Conservation (phyloP, 805 yeast species). For the Yarrowia divulgata region DNA sequence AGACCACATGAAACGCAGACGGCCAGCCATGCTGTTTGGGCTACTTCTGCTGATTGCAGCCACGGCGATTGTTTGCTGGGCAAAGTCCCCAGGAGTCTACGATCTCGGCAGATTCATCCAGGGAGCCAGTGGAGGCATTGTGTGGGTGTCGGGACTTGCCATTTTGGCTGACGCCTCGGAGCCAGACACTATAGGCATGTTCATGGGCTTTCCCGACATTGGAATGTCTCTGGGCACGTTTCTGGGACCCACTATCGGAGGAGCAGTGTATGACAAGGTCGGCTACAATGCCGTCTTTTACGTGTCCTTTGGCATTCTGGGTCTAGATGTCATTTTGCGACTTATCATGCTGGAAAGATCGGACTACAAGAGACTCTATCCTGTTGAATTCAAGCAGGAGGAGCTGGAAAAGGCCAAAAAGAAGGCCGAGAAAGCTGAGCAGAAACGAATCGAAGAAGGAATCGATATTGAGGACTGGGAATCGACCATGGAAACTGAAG, state of each 20-base stretch:
- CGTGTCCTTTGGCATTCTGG: conserved; percentile 48
- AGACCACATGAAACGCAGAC: conserved; percentile 45
- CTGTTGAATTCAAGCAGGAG: not conserved
- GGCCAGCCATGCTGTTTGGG: conserved; percentile 48
- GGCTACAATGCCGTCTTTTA: conserved; percentile 50
- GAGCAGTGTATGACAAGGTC: conserved; percentile 48
- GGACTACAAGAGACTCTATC: conserved; percentile 38
- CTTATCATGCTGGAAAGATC: conserved; percentile 49
- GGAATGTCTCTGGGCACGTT: conserved; percentile 48
- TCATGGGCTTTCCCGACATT: conserved; percentile 48
- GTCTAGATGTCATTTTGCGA: conserved; percentile 48
- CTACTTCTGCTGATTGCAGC: conserved; percentile 47
- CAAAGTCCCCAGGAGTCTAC: conserved; percentile 46
- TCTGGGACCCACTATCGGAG: conserved; percentile 51
- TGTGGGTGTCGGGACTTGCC: conserved; percentile 52
- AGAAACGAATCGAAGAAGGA: conserved; percentile 17
- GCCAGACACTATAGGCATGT: conserved; percentile 47
- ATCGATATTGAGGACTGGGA: conserved; percentile 28
- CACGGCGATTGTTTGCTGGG: conserved; percentile 47
- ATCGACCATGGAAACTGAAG: conserved; percentile 12
- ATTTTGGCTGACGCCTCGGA: conserved; percentile 48
- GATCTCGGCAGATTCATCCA: conserved; percentile 49
- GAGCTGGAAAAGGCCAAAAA: conserved; percentile 5
- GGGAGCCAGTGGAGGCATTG: conserved; percentile 50
- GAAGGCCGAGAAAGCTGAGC: conserved; percentile 17